phyloP scores from a whole-genome alignment of 495 filamentous ascomycete genomes.

The Endocarpon pusillum region DNA sequence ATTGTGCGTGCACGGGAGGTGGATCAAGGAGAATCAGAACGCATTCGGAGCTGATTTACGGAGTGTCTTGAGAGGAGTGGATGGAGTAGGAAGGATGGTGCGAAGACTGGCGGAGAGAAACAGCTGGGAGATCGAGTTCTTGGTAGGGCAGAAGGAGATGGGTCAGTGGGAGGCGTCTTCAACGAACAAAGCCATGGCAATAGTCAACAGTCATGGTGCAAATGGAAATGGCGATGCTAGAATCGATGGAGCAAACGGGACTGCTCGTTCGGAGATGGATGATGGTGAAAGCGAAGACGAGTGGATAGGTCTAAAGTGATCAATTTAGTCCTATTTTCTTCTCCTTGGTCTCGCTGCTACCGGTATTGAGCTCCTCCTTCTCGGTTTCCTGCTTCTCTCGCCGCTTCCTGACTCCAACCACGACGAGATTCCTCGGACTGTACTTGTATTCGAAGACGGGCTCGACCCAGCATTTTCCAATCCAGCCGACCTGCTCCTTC shows the following conservation, averaged over 20 bases:
- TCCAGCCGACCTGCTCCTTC: slow-evolving; percentile 45
- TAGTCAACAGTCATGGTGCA: slow-evolving; percentile 17
- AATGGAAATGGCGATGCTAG: slow-evolving; percentile 14
- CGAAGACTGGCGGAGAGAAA: slow-evolving; percentile 72
- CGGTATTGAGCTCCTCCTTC: too few relatives aligned
- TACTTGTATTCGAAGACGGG: slow-evolving; percentile 76
- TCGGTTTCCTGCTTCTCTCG: neutral
- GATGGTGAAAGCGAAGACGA: slow-evolving; percentile 22
- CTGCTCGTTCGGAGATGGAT: slow-evolving; percentile 19
- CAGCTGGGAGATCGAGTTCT: slow-evolving; percentile 66
- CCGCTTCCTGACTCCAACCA: slow-evolving; percentile 73
- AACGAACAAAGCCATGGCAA: too few relatives aligned
- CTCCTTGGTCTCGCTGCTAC: too few relatives aligned
- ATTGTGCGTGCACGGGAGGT: slow-evolving; percentile 62
- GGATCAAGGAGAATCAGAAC: slow-evolving; percentile 59
- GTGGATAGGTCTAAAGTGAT: slow-evolving; percentile 27
- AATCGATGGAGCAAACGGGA: slow-evolving; percentile 14
- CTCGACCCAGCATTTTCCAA: slow-evolving; percentile 76
- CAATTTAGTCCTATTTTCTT: too few relatives aligned
- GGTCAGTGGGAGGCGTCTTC: neutral
- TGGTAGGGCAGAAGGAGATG: slow-evolving; percentile 34
- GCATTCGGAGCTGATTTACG: slow-evolving; percentile 69
- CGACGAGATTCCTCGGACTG: slow-evolving; percentile 78
- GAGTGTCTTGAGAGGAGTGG: slow-evolving; percentile 55
- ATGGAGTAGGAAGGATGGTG: slow-evolving; percentile 57